Evolutionary conservation across 1,284 basidiomycete species (phyloP).

Genomic region (Cryptococcus maquisensis): DNA sequence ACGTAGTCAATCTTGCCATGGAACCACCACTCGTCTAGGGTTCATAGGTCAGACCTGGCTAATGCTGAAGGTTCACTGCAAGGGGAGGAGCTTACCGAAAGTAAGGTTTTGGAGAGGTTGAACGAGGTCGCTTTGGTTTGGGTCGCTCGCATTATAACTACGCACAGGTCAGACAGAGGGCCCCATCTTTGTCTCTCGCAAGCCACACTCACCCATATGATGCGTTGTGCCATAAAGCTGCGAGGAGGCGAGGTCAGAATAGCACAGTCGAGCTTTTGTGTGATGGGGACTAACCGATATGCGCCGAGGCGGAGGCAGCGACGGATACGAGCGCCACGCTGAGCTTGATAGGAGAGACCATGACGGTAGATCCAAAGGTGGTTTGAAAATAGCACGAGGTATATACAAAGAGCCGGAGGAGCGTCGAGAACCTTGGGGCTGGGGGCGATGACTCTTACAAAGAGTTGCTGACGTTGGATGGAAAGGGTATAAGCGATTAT

Average conservation of each 20-base stretch:
- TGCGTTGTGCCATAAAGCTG: constrained; percentile 7
- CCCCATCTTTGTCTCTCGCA: no score
- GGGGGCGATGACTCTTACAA: neutral
- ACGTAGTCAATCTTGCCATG: constrained; percentile 35
- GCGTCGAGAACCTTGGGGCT: neutral
- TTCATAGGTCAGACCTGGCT: no score
- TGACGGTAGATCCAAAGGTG: no score
- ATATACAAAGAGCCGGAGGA: no score
- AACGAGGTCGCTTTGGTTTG: constrained; percentile 49
- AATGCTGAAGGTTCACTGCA: no score
- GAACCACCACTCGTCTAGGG: constrained; percentile 62
- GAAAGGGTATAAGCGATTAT: neutral
- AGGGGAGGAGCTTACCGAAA: constrained; percentile 43
- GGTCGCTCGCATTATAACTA: constrained; percentile 11
- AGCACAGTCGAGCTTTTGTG: no score
- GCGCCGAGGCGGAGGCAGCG: constrained; percentile 19
- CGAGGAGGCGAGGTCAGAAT: neutral
- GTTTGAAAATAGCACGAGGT: no score
- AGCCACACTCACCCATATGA: neutral
- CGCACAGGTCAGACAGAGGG: neutral
- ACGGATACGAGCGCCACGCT: constrained; percentile 10
- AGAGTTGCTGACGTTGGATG: neutral
- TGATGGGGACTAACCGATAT: constrained; percentile 14
- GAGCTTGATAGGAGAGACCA: constrained; percentile 3
- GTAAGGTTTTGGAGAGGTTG: constrained; percentile 56